phyloP scores from a whole-genome alignment of 805 yeast species.

The Suhomyces prunicola region DNA sequence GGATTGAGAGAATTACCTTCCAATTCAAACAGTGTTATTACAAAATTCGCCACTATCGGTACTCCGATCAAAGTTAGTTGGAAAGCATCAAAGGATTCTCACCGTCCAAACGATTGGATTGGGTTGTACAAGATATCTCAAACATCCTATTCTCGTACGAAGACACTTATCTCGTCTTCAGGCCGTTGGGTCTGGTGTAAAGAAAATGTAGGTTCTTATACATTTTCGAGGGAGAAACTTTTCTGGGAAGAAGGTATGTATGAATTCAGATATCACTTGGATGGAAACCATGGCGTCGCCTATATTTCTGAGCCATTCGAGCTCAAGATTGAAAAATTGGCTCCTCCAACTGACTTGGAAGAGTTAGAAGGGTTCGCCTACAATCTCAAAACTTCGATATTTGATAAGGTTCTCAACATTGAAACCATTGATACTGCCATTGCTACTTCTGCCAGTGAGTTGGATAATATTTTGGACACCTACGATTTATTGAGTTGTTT shows the following conservation, averaged over 20 bases:
- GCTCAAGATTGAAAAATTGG: slow-evolving; percentile 42
- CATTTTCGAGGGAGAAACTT: slow-evolving; percentile 47
- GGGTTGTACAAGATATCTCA: slow-evolving; percentile 67
- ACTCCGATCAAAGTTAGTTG: slow-evolving; percentile 53
- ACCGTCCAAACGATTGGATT: slow-evolving; percentile 64
- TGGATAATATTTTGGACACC: slow-evolving; percentile 27
- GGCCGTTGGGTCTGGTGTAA: slow-evolving; percentile 59
- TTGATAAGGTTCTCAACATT: slow-evolving; percentile 28
- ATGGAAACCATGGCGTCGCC: slow-evolving; percentile 67
- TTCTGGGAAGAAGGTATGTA: slow-evolving; percentile 68
- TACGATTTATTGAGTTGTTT: slow-evolving; percentile 20
- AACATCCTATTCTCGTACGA: slow-evolving; percentile 52
- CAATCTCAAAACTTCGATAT: slow-evolving; percentile 28
- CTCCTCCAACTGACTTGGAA: slow-evolving; percentile 30
- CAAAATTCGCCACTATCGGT: slow-evolving; percentile 39
- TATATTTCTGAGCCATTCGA: slow-evolving; percentile 65
- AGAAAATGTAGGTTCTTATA: slow-evolving; percentile 41
- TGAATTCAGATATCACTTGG: slow-evolving; percentile 70
- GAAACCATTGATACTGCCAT: slow-evolving; percentile 25
- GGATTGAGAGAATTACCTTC: slow-evolving; percentile 13
- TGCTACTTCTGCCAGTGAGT: slow-evolving; percentile 20
- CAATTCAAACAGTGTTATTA: slow-evolving; percentile 7
- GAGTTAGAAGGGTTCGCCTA: slow-evolving; percentile 29
- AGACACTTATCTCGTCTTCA: slow-evolving; percentile 57
- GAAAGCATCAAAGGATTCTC: slow-evolving; percentile 46